A percentile compares a stretch with the other conserved stretches of the same genome.
These are phyloP conservation scores for Monilinia aucupariae DNA, from an alignment of 2,329 filamentous ascomycete species.

Conservation along the genomic window DNA sequence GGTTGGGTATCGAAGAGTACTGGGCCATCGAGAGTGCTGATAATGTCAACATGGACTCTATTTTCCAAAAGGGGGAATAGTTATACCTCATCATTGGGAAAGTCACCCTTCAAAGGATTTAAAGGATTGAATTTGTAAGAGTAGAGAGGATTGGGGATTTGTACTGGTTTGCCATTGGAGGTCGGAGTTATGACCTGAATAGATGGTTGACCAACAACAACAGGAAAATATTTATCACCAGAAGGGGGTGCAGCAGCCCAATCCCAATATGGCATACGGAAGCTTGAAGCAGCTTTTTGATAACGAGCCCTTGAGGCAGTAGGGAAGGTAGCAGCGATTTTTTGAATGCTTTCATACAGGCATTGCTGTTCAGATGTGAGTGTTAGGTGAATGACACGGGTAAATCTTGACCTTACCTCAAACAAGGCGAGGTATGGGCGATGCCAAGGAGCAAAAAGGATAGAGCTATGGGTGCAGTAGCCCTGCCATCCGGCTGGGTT, in stretches of 20 bases:
- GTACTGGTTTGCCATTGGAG: constrained; percentile 45
- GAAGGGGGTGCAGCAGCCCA: constrained; percentile 41
- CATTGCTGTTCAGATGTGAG: constrained; percentile 45
- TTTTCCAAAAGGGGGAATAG: neutral
- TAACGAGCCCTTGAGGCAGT: constrained; percentile 43
- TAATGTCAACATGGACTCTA: neutral
- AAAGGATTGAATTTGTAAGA: constrained; percentile 54
- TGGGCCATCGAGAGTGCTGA: constrained; percentile 25
- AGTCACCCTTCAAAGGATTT: constrained; percentile 37
- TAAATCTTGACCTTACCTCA: constrained; percentile 40
- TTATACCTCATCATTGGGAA: constrained; percentile 20
- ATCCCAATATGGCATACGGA: constrained; percentile 46
- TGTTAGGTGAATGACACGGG: neutral
- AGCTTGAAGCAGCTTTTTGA: constrained; percentile 36
- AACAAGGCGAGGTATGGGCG: constrained; percentile 67
- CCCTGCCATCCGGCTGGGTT: constrained; percentile 25
- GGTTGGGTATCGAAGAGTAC: constrained; percentile 27
- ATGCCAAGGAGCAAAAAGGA: constrained; percentile 78
- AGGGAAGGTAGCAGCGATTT: constrained; percentile 48
- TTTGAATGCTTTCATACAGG: constrained; percentile 39
- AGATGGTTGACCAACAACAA: constrained; percentile 20
- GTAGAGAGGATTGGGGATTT: constrained; percentile 60
- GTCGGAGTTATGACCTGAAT: constrained; percentile 26
- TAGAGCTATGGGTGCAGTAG: constrained; percentile 72
- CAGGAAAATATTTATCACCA: constrained; percentile 40